A percentile compares a stretch with the other conserved stretches of the same genome.
Conservation (phyloP, 177 flowering plant genomes). For the Vitis hybrid region DNA sequence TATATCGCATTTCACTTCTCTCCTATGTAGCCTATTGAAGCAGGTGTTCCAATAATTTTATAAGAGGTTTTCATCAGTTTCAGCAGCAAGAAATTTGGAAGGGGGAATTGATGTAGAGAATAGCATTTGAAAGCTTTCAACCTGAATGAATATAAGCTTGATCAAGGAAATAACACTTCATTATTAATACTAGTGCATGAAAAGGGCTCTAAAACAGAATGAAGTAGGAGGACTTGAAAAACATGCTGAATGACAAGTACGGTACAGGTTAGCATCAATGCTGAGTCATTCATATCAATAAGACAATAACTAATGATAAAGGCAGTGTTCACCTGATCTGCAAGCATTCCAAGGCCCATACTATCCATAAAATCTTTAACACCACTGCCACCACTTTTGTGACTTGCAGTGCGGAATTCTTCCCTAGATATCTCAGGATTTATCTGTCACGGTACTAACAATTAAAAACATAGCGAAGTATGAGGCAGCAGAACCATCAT, state of each 20-base stretch:
- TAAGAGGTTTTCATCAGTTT: too few relatives aligned
- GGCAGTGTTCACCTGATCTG: constrained; percentile 52
- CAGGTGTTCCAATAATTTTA: too few relatives aligned
- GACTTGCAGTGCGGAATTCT: constrained; percentile 59
- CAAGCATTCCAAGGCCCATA: constrained; percentile 75
- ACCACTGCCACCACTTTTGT: constrained; percentile 61
- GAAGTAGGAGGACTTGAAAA: neutral
- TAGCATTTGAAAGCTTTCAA: too few relatives aligned
- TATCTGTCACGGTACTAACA: constrained; percentile 36
- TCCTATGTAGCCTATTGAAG: too few relatives aligned
- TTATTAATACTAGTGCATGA: neutral
- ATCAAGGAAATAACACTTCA: too few relatives aligned
- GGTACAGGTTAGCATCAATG: neutral
- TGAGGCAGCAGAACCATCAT: neutral
- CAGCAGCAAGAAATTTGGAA: too few relatives aligned
- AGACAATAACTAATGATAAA: neutral
- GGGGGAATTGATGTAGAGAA: too few relatives aligned
- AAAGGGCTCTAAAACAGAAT: neutral
- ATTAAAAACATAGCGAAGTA: neutral
- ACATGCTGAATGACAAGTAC: neutral
- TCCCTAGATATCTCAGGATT: constrained; percentile 74
- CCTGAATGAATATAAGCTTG: too few relatives aligned
- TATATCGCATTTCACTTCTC: too few relatives aligned
- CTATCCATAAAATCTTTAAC: constrained; percentile 74
- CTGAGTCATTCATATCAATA: neutral